phyloP scores from a whole-genome alignment of 371 early-diverging fungal species.

The Chytridiales sp. region DNA sequence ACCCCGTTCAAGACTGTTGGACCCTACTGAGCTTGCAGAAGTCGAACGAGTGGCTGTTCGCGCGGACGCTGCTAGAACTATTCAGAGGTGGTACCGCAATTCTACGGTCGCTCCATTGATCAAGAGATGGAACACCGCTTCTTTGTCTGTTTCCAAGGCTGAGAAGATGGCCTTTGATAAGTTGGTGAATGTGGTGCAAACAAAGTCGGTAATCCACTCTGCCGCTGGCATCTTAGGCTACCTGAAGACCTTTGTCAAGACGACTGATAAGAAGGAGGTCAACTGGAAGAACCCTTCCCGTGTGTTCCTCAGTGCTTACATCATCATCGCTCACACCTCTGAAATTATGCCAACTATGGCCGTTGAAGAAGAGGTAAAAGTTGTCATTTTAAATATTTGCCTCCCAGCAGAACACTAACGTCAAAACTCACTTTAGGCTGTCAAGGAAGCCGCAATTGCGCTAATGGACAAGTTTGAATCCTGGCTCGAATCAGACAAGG shows the following conservation, averaged over 20 bases:
- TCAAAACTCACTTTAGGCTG: constrained; percentile 11
- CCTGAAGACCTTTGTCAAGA: constrained; percentile 15
- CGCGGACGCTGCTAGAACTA: constrained; percentile 29
- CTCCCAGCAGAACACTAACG: neutral
- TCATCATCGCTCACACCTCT: constrained; percentile 64
- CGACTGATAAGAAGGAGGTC: constrained; percentile 10
- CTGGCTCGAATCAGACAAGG: constrained; percentile 39
- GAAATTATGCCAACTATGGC: constrained; percentile 58
- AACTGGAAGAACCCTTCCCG: constrained; percentile 51
- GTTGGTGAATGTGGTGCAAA: constrained; percentile 34
- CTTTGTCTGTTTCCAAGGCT: constrained; percentile 26
- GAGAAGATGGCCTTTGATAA: constrained; percentile 31
- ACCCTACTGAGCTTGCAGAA: constrained; percentile 25
- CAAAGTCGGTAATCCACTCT: constrained; percentile 37
- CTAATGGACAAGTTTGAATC: constrained; percentile 56
- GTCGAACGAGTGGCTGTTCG: constrained; percentile 20
- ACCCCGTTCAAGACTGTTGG: constrained; percentile 42
- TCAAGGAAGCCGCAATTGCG: constrained; percentile 13
- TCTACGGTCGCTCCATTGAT: constrained; percentile 23
- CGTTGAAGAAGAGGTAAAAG: constrained; percentile 54
- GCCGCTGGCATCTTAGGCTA: constrained; percentile 22
- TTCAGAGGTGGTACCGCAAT: constrained; percentile 46
- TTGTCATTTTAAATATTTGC: neutral
- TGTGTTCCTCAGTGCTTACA: constrained; percentile 65
- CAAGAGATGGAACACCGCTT: constrained; percentile 13